Evolutionary conservation across 495 filamentous ascomycete genomes (phyloP).

Genomic region (Chaetomidium leptoderma): DNA sequence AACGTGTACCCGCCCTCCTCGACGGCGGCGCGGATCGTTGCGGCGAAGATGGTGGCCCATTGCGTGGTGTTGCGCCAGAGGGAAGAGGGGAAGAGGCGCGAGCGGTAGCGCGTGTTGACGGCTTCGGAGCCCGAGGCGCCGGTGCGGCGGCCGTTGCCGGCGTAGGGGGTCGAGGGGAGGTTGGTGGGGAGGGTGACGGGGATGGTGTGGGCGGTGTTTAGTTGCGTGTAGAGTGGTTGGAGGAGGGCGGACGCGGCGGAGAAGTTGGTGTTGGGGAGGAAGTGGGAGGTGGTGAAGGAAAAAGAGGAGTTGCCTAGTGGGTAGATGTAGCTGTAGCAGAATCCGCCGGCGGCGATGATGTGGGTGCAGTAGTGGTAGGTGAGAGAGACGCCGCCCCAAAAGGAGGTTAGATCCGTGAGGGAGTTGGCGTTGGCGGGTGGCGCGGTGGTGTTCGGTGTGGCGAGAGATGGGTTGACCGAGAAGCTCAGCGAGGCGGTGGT

Average conservation of each 20-base stretch:
- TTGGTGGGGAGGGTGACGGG: conserved; percentile 30
- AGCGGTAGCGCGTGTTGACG: conserved; percentile 41
- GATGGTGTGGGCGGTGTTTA: conserved; percentile 27
- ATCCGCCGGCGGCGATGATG: conserved; percentile 39
- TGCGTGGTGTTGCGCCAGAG: conserved; percentile 43
- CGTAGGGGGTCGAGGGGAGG: conserved; percentile 19
- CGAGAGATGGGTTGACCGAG: not conserved
- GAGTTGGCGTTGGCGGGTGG: conserved; percentile 18
- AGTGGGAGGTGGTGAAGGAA: conserved; percentile 32
- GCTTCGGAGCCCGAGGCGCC: conserved; percentile 25
- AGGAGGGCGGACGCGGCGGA: conserved; percentile 39
- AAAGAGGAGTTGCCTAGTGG: conserved; percentile 33
- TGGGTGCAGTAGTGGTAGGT: conserved; percentile 40
- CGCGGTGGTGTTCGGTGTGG: conserved; percentile 3
- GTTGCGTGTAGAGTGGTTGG: conserved; percentile 42
- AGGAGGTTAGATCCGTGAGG: conserved; percentile 40
- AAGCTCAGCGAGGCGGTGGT: conserved; percentile 14
- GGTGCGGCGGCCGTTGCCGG: conserved; percentile 14
- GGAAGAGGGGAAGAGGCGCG: conserved; percentile 49
- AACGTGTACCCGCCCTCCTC: conserved; percentile 41
- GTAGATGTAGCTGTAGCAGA: conserved; percentile 40
- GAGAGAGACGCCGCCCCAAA: conserved; percentile 45
- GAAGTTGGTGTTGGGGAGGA: conserved; percentile 30
- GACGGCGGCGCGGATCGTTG: conserved; percentile 46
- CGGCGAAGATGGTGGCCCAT: conserved; percentile 45